Evolutionary conservation across 176 grass and related monocot species (phyloP).

Genomic region (Carex parvula): DNA sequence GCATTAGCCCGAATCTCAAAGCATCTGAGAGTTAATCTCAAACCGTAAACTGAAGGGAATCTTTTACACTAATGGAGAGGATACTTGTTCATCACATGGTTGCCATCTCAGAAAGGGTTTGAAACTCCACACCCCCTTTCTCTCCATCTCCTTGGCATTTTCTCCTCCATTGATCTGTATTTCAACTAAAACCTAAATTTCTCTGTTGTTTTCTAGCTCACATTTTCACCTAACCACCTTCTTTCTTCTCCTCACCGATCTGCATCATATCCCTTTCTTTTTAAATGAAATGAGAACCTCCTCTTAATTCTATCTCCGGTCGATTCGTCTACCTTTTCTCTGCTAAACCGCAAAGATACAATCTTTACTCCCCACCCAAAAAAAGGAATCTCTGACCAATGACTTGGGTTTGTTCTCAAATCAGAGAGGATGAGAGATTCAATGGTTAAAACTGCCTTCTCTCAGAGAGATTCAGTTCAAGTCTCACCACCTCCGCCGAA

Average conservation of each 20-base stretch:
- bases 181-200: conserved; percentile 22
- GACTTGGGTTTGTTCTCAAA: neutral
- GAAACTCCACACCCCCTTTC: neutral
- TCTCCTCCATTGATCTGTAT: conserved; percentile 12
- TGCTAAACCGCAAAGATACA: neutral
- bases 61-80: too few species aligned
- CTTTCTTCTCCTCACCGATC: neutral
- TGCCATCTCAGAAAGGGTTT: conserved; percentile 5
- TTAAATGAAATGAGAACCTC: too few species aligned
- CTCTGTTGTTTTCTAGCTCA: conserved; percentile 23
- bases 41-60: too few species aligned
- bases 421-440: neutral
- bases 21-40: too few species aligned
- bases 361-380: neutral
- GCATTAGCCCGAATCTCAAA: too few species aligned
- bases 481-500: neutral
- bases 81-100: conserved; percentile 27
- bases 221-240: neutral
- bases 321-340: neutral
- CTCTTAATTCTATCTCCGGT: too few species aligned
- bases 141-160: conserved; percentile 12
- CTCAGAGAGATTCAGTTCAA: conserved; percentile 11
- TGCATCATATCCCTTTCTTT: neutral
- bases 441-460: conserved; percentile 2
- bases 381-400: neutral